A percentile compares a stretch with the other conserved stretches of the same genome.
Conservation (phyloP, 2,329 filamentous ascomycete genomes). For the Hypoxylon sp. region DNA sequence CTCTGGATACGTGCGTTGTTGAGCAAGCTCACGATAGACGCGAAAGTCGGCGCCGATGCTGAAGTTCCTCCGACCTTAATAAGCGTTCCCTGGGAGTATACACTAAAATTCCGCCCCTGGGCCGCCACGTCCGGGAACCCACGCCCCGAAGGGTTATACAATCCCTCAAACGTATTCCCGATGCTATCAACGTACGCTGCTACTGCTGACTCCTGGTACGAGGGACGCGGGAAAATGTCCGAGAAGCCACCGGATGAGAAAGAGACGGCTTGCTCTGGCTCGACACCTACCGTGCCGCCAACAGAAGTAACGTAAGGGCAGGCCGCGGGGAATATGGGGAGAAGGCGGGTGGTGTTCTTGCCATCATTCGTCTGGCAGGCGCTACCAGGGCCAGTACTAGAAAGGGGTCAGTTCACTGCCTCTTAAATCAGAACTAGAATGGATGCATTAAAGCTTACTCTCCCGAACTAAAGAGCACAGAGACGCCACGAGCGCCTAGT, state of each 20-base stretch:
- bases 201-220: slow-evolving; percentile 63
- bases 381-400: slow-evolving; percentile 49
- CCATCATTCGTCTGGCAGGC: slow-evolving; percentile 70
- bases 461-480: slow-evolving; percentile 51
- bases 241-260: slow-evolving; percentile 70
- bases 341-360: slow-evolving; percentile 65
- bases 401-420: slow-evolving; percentile 21
- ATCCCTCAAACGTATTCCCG: slow-evolving; percentile 59
- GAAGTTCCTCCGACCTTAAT: slow-evolving; percentile 59
- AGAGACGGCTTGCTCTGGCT: slow-evolving; percentile 67
- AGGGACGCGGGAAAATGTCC: slow-evolving; percentile 61
- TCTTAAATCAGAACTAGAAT: neutral
- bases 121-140: slow-evolving; percentile 75
- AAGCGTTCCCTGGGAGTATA: slow-evolving; percentile 51
- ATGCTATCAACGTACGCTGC: slow-evolving; percentile 59
- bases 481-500: slow-evolving; percentile 50
- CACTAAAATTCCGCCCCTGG: slow-evolving; percentile 59
- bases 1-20: slow-evolving; percentile 73
- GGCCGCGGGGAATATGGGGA: slow-evolving; percentile 68
- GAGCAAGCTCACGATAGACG: slow-evolving; percentile 73
- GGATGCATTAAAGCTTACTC: slow-evolving; percentile 43
- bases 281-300: slow-evolving; percentile 66
- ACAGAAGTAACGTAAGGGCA: slow-evolving; percentile 73
- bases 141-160: slow-evolving; percentile 65
- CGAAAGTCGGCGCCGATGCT: slow-evolving; percentile 74